Percentiles rank a stretch among this genome's conserved stretches.
Evolutionary conservation across 352 stramenopile genomes (phyloP).

Genomic region (Pythium phragmiticola): DNA sequence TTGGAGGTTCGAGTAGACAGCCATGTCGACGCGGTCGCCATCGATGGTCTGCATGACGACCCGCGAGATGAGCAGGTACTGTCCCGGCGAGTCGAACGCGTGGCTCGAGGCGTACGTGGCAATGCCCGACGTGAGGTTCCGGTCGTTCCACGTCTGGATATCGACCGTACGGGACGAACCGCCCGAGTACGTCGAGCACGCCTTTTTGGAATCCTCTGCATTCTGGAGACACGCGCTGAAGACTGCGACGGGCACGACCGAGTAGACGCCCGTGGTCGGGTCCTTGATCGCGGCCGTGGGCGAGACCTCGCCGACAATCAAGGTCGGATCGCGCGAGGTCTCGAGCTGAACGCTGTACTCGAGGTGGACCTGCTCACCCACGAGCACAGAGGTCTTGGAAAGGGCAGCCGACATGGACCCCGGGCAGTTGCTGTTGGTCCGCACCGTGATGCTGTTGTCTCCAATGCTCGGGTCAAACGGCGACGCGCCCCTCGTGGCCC

Average conservation of each 20-base stretch:
- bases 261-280: conserved; percentile 52
- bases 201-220: conserved; percentile 35
- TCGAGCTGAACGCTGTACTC: conserved; percentile 69
- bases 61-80: conserved; percentile 70
- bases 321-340: conserved; percentile 44
- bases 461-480: conserved; percentile 60
- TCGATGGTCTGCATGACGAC: conserved; percentile 72
- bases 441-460: conserved; percentile 48
- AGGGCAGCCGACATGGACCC: conserved; percentile 59
- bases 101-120: conserved; percentile 56
- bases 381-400: conserved; percentile 46
- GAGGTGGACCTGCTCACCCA: conserved; percentile 53
- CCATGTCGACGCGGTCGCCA: conserved; percentile 75
- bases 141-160: conserved; percentile 46
- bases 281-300: conserved; percentile 48
- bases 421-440: conserved; percentile 66
- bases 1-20: conserved; percentile 70
- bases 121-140: conserved; percentile 61
- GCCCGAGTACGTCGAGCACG: conserved; percentile 67
- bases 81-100: conserved; percentile 51
- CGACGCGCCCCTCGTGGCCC: conserved; percentile 49
- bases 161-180: conserved; percentile 56
- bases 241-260: conserved; percentile 68
- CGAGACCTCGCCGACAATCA: conserved; percentile 68
- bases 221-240: conserved; percentile 66